These are phyloP conservation scores for Linum trigynum DNA, from an alignment of 345 rosid genomes.

Conservation along the genomic window DNA sequence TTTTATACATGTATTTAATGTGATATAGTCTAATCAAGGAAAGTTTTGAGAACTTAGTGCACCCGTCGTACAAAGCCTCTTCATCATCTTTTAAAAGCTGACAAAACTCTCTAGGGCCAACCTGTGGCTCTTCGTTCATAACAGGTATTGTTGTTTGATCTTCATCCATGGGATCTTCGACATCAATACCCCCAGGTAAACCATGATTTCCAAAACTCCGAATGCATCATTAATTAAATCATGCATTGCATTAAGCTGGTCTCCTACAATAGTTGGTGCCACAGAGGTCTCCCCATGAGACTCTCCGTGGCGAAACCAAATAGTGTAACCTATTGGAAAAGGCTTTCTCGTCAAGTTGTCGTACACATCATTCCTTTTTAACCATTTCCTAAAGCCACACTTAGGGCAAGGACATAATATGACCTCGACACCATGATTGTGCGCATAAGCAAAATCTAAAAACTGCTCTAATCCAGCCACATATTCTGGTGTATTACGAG, in stretches of 20 bases:
- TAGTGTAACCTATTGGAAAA: not conserved
- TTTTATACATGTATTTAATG: constrained; percentile 2
- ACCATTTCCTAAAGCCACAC: not conserved
- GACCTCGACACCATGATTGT: not conserved
- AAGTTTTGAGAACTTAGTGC: not conserved
- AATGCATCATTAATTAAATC: not conserved
- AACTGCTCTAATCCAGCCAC: not conserved
- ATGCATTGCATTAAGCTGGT: not conserved
- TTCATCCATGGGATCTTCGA: not conserved
- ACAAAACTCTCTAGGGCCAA: not conserved
- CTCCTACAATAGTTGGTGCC: not conserved
- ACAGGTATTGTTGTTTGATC: not conserved
- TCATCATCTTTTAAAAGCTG: not conserved
- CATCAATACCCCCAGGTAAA: not conserved
- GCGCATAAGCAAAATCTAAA: not conserved
- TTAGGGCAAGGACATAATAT: not conserved
- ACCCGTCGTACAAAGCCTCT: not conserved
- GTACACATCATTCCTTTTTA: not conserved
- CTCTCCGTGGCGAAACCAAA: not conserved
- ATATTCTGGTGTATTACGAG: not conserved
- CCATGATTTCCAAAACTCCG: not conserved
- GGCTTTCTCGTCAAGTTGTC: not conserved
- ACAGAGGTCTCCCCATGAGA: not conserved
- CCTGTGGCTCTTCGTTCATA: not conserved
- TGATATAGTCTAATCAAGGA: not conserved